phyloP scores from a whole-genome alignment of 176 grass and related monocot species.

The Phoenix roebelenii region DNA sequence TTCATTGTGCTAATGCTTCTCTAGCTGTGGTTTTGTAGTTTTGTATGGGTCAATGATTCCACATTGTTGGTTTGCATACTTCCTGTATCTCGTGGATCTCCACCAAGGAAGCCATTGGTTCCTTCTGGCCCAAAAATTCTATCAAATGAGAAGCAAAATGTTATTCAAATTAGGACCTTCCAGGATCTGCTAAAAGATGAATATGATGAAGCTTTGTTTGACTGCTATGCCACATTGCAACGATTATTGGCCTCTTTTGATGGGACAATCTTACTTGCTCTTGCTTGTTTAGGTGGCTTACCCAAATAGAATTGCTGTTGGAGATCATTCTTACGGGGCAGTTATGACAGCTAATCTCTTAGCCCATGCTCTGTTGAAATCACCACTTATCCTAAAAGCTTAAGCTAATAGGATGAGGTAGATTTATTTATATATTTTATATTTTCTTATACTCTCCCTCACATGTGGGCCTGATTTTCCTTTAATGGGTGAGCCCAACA shows the following conservation, averaged over 20 bases:
- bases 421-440: no score
- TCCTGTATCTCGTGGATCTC: constrained; percentile 61
- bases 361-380: constrained; percentile 95
- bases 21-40: constrained; percentile 37
- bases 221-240: constrained; percentile 81
- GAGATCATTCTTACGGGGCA: constrained; percentile 97
- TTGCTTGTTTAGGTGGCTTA: constrained; percentile 61
- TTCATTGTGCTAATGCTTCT: constrained; percentile 16
- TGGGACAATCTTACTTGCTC: constrained; percentile 34
- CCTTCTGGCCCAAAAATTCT: constrained; percentile 88
- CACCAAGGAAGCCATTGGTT: constrained; percentile 65
- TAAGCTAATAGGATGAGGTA: no score
- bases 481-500: no score
- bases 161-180: constrained; percentile 86
- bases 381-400: no score
- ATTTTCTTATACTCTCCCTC: no score
- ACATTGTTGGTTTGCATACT: constrained; percentile 79
- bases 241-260: constrained; percentile 75
- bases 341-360: constrained; percentile 99
- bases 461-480: no score
- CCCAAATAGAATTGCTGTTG: constrained; percentile 87
- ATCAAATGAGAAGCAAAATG: constrained; percentile 74
- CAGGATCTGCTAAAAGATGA: constrained; percentile 97
- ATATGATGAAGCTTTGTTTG: constrained; percentile 87
- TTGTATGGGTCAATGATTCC: constrained; percentile 74